phyloP scores from a whole-genome alignment of 2,329 filamentous ascomycete species.

The Colletotrichum sp. region DNA sequence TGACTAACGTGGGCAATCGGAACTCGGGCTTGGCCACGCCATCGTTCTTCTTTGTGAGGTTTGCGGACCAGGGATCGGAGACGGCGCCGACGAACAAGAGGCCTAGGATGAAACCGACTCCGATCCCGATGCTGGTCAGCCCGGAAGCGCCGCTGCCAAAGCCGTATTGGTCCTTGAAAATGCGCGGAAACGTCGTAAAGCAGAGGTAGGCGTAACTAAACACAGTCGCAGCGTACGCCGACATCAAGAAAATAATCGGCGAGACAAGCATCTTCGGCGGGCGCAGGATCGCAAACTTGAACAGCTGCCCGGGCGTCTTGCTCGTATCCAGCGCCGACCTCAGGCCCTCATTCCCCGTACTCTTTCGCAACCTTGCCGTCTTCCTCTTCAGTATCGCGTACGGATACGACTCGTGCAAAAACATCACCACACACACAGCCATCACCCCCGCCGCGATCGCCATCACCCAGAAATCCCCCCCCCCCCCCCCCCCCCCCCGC shows the following conservation, averaged over 20 bases:
- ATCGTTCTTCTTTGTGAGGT: conserved; percentile 17
- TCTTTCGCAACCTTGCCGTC: conserved; percentile 31
- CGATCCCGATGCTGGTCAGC: conserved; percentile 57
- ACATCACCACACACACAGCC: conserved; percentile 25
- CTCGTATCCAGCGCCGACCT: conserved; percentile 8
- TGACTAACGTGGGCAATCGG: conserved; percentile 24
- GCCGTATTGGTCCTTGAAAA: conserved; percentile 39
- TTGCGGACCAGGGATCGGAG: conserved; percentile 16
- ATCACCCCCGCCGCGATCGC: conserved; percentile 51
- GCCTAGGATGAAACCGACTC: conserved; percentile 29
- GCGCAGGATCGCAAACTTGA: conserved; percentile 41
- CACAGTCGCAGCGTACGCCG: conserved; percentile 38
- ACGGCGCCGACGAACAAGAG: conserved; percentile 3
- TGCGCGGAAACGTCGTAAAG: conserved; percentile 43
- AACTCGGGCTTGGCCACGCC: conserved; percentile 24
- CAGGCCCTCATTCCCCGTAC: conserved; percentile 34
- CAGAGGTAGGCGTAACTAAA: conserved; percentile 41
- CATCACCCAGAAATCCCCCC: too few relatives aligned
- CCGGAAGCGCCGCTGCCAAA: conserved; percentile 30
- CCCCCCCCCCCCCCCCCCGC: too few relatives aligned
- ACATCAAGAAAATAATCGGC: conserved; percentile 55
- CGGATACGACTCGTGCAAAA: conserved; percentile 35
- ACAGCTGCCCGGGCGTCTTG: conserved; percentile 27
- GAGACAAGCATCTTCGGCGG: conserved; percentile 56
- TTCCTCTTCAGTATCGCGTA: conserved; percentile 32